Conservation (phyloP, 1,284 basidiomycete genomes). For the Porodaedalea pini region DNA sequence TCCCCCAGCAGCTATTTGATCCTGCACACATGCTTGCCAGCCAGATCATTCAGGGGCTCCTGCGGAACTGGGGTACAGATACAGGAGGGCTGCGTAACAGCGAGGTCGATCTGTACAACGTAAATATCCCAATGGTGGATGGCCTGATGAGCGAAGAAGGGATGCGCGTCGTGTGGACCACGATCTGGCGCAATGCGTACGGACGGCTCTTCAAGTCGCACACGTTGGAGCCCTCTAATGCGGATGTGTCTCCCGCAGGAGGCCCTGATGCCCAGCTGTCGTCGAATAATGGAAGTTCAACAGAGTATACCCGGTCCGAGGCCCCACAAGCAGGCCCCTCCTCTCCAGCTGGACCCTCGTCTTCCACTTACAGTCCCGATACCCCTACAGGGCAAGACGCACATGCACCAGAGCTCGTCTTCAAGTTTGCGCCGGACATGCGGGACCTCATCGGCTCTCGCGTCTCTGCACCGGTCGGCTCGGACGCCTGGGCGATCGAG, state of each 20-base stretch:
- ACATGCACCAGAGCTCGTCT: slow-evolving; percentile 49
- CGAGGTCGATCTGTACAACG: slow-evolving; percentile 76
- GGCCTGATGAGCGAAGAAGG: slow-evolving; percentile 49
- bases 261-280: slow-evolving; percentile 38
- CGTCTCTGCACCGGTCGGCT: slow-evolving; percentile 58
- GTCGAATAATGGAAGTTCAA: background rate
- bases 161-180: slow-evolving; percentile 69
- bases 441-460: slow-evolving; percentile 62
- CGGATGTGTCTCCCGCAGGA: slow-evolving; percentile 30
- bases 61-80: slow-evolving; percentile 78
- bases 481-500: slow-evolving; percentile 77
- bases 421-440: slow-evolving; percentile 83
- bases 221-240: slow-evolving; percentile 23
- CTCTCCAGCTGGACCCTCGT: background rate
- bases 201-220: slow-evolving; percentile 65
- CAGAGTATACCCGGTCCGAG: background rate
- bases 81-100: slow-evolving; percentile 50
- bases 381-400: slow-evolving; percentile 22
- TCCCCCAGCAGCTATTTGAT: slow-evolving; percentile 53
- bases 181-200: slow-evolving; percentile 75
- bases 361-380: slow-evolving; percentile 21
- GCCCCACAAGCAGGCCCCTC: slow-evolving; percentile 23
- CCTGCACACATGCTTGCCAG: slow-evolving; percentile 69
- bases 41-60: slow-evolving; percentile 69
- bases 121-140: slow-evolving; percentile 77